Conservation (phyloP, 768 basidiomycete genomes). For the Hygrocybe punicea region DNA sequence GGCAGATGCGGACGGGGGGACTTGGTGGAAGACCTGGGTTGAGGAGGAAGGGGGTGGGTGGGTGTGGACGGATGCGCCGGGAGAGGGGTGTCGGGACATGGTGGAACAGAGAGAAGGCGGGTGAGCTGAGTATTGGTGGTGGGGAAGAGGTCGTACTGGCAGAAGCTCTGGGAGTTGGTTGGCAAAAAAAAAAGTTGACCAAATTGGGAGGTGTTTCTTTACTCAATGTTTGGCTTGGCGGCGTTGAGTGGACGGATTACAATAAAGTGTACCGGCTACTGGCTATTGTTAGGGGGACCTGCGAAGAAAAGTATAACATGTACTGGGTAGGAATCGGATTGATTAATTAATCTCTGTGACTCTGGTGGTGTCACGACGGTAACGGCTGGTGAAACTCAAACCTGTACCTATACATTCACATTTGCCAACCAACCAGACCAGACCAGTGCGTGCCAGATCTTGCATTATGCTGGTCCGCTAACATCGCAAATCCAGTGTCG, state of each 20-base stretch:
- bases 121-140: background rate
- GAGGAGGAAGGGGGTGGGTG: conserved; percentile 32
- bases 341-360: background rate
- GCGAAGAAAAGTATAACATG: too few relatives aligned
- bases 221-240: too few relatives aligned
- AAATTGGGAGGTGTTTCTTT: too few relatives aligned
- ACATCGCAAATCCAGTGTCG: conserved; percentile 43
- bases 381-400: background rate
- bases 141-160: background rate
- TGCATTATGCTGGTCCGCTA: background rate
- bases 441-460: conserved; percentile 1
- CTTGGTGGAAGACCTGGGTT: conserved; percentile 16
- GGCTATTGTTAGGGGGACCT: too few relatives aligned
- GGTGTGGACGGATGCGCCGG: conserved; percentile 38
- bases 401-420: background rate
- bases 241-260: too few relatives aligned
- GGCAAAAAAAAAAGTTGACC: too few relatives aligned
- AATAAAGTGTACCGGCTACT: too few relatives aligned
- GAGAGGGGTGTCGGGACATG: conserved; percentile 66
- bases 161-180: too few relatives aligned
- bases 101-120: background rate
- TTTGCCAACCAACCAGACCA: background rate
- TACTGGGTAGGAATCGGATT: too few relatives aligned
- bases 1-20: conserved; percentile 13
- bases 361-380: background rate